Evolutionary conservation across 179 eudicot species (phyloP).

Genomic region (Nepenthes alata): DNA sequence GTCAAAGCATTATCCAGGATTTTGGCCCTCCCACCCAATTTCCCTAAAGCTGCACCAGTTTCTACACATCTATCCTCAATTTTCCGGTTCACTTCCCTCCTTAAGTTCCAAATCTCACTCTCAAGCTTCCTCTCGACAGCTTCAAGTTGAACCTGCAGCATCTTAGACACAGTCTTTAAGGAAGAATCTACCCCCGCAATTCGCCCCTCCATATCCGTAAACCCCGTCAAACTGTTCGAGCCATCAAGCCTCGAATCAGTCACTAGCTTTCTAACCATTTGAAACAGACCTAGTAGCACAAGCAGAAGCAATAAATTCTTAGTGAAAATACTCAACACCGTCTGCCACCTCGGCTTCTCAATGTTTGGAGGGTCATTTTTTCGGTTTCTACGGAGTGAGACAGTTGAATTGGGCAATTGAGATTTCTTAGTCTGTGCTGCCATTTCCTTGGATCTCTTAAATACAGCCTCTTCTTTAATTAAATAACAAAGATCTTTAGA

Average conservation of each 20-base stretch:
- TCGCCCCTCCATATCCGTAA: conserved; percentile 45
- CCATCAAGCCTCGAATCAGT: conserved; percentile 12
- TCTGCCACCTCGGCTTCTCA: conserved; percentile 47
- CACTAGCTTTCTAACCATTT: conserved; percentile 44
- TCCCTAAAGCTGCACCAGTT: conserved; percentile 24
- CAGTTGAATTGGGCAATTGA: conserved; percentile 13
- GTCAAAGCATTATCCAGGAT: conserved; percentile 31
- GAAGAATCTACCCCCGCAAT: conserved; percentile 48
- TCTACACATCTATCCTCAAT: conserved; percentile 34
- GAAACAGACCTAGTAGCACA: conserved; percentile 43
- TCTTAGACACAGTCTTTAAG: conserved; percentile 37
- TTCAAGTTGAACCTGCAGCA: conserved; percentile 70
- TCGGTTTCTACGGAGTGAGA: conserved; percentile 13
- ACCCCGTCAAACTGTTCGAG: conserved; percentile 18
- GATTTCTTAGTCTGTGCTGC: conserved; percentile 18
- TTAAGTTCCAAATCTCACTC: conserved; percentile 29
- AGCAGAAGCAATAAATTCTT: conserved; percentile 56
- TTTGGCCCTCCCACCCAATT: conserved; percentile 25
- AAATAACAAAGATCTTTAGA: conserved; percentile 41
- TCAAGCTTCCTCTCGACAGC: conserved; percentile 50
- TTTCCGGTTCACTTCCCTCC: conserved; percentile 30
- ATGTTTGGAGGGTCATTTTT: conserved; percentile 12
- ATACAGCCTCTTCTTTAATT: conserved; percentile 25
- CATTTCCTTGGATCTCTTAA: conserved; percentile 34
- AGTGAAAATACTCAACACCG: conserved; percentile 37